phyloP scores from a whole-genome alignment of 352 stramenopile species.

The Globisporangium barbulae region DNA sequence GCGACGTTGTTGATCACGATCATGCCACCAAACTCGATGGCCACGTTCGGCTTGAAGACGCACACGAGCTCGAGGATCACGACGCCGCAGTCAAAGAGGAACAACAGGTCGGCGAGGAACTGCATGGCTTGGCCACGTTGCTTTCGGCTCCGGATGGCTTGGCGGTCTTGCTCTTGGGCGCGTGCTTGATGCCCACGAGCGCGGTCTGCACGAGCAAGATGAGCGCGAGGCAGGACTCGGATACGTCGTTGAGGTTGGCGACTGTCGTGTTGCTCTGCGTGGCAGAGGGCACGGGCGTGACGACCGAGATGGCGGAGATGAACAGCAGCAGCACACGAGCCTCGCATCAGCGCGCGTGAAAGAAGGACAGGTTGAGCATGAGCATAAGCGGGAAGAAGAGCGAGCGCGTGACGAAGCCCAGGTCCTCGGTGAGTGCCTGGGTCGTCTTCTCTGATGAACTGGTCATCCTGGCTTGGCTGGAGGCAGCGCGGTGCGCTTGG shows the following conservation, averaged over 20 bases:
- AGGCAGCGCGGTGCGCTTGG: too few relatives aligned
- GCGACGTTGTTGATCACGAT: conserved; percentile 20
- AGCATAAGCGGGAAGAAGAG: conserved; percentile 31
- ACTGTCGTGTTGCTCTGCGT: conserved; percentile 4
- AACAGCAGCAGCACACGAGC: conserved; percentile 24
- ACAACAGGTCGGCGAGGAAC: conserved; percentile 24
- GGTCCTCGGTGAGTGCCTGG: not conserved
- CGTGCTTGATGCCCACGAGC: conserved; percentile 7
- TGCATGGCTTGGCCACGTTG: conserved; percentile 11
- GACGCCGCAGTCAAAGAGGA: conserved; percentile 21
- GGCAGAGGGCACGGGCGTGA: conserved; percentile 22
- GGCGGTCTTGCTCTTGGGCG: not conserved
- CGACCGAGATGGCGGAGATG: conserved; percentile 23
- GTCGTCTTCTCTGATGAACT: not conserved
- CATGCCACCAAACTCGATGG: conserved; percentile 9
- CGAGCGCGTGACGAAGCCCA: conserved; percentile 11
- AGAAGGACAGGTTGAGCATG: conserved; percentile 29
- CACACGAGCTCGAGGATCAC: conserved; percentile 20
- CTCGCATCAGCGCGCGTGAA: conserved; percentile 23
- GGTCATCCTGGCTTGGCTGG: not conserved
- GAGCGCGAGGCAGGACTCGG: conserved; percentile 27
- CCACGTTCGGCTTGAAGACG: conserved; percentile 17
- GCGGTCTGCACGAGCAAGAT: conserved; percentile 30
- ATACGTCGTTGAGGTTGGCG: conserved; percentile 28
- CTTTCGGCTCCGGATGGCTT: not conserved